Percentiles rank a stretch among this genome's conserved stretches.
phyloP scores from a whole-genome alignment of 2,329 filamentous ascomycete genomes.

The Emericellopsis atlantica region DNA sequence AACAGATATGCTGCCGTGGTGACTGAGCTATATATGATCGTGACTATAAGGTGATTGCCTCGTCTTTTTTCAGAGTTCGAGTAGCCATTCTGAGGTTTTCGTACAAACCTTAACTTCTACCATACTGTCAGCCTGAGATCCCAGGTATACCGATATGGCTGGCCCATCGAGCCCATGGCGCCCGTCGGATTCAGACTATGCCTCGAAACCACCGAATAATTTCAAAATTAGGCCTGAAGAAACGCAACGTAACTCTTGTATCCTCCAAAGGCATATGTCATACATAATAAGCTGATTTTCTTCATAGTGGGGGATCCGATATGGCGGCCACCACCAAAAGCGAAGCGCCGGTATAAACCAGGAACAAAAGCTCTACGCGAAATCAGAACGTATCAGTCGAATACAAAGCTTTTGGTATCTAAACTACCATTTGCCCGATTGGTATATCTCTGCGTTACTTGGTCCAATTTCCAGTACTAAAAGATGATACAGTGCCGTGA shows the following conservation, averaged over 20 bases:
- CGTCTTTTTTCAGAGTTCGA: too few relatives aligned
- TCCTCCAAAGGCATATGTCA: too few relatives aligned
- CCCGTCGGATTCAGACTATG: constrained; percentile 4
- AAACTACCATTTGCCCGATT: constrained; percentile 73
- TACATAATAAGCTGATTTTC: background rate
- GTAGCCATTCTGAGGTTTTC: too few relatives aligned
- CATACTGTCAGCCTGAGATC: too few relatives aligned
- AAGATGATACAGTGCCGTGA: constrained; percentile 44
- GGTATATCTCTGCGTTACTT: constrained; percentile 25
- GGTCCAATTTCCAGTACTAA: constrained; percentile 6
- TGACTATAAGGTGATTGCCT: too few relatives aligned
- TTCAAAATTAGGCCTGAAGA: constrained; percentile 22
- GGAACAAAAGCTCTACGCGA: constrained; percentile 84
- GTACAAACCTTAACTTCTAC: too few relatives aligned
- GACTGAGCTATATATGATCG: too few relatives aligned
- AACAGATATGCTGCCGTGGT: too few relatives aligned
- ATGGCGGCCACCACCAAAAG: constrained; percentile 30
- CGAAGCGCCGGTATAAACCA: constrained; percentile 55
- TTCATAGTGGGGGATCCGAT: constrained; percentile 58
- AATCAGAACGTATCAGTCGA: constrained; percentile 82
- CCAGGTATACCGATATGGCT: too few relatives aligned
- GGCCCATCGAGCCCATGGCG: too few relatives aligned
- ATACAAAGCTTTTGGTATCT: constrained; percentile 72
- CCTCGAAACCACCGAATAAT: constrained; percentile 4
- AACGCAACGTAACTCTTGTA: constrained; percentile 22